phyloP scores from a whole-genome alignment of 306 rosid species.

The Rubus idaeus region DNA sequence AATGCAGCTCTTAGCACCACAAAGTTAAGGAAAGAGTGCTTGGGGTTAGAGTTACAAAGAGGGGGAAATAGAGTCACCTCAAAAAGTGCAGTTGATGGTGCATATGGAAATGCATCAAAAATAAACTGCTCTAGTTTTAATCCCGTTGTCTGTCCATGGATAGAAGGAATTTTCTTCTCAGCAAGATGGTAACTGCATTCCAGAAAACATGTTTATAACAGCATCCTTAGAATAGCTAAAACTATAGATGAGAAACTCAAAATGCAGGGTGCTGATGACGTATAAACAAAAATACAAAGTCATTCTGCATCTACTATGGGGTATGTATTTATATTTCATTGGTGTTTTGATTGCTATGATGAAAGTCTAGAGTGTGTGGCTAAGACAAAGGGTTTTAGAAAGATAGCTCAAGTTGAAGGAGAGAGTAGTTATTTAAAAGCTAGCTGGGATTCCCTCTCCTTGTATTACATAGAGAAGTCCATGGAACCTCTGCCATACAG shows the following conservation, averaged over 20 bases:
- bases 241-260: neutral
- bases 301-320: neutral
- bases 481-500: neutral
- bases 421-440: neutral
- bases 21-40: conserved; percentile 4
- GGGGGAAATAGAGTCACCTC: conserved; percentile 57
- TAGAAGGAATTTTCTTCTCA: conserved; percentile 91
- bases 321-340: neutral
- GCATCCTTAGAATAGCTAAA: conserved; percentile 18
- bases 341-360: neutral
- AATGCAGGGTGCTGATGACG: neutral
- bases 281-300: neutral
- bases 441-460: neutral
- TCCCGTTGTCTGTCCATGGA: conserved; percentile 75
- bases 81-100: conserved; percentile 95
- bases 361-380: too few species aligned
- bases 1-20: conserved; percentile 17
- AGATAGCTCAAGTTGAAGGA: neutral
- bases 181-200: conserved; percentile 87
- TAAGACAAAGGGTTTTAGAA: neutral
- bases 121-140: conserved; percentile 90
- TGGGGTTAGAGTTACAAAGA: conserved; percentile 7
- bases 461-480: neutral
- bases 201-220: conserved; percentile 26
- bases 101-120: conserved; percentile 96